Evolutionary conservation across 257 asterid species (phyloP), one percentile per base, ranked within the genome.

Genomic region (Dorcoceras hygrometricum): DNA sequence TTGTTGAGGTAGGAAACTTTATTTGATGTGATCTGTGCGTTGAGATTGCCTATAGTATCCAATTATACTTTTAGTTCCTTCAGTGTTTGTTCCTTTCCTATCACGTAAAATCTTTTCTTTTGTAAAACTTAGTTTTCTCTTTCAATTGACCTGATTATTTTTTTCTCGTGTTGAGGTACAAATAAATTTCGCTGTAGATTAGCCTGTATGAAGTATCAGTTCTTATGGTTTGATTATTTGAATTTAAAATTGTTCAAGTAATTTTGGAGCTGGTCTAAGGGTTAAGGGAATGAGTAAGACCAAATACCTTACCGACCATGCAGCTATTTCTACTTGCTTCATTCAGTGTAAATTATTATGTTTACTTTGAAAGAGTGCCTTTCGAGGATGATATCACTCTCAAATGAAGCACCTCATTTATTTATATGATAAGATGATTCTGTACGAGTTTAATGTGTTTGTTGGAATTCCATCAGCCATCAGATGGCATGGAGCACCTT

Each of bases 1-100:
- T 88, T 72, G 99, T 87, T 75, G 99, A 93, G 99, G 99, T 93
- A 81, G 68, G 63, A 25, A 14, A 5, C 69, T 27, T 16, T 28
- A 58, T 69, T 56, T 68, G 29, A 48, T 31, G 36, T 60, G 59
- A 48, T 23, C 26, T 11, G 61, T 26, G 20, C 58, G 4, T 34
- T 56, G 24, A 19, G 57, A 24, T 6, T 61, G 68, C 66, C 12
- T 51, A 73, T 57, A 32, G 26, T 60, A 53, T 76, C 19, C 53
- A 23, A 39, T 43, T 60, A 32, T 23, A 34, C 62, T 39, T 32
- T 48, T n/a, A 23, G 27, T 59, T 51, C 61, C 66, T 71, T 46
- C 16, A 32, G 19, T 9, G 20, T 9, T 22, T 22, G 63, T 9
- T 61, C 63, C 63, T 29, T 66, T 51, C 51, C 20, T 50, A 22